phyloP scores from a whole-genome alignment of 2,329 filamentous ascomycete species.

The Emmonsiellopsis sp. region DNA sequence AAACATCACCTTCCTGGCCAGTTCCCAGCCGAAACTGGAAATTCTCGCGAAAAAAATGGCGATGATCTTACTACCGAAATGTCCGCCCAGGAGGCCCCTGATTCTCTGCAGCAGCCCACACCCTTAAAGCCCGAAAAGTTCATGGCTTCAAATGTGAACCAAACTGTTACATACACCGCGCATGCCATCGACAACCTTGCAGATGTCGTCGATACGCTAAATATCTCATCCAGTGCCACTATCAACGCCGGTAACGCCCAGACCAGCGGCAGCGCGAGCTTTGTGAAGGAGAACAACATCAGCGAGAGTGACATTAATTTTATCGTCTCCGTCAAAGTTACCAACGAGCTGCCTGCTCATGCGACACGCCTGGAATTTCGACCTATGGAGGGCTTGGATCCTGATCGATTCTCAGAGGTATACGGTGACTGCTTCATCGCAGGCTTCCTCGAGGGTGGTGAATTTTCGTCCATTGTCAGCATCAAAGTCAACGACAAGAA shows the following conservation, averaged over 20 bases:
- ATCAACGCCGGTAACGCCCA: slow-evolving; percentile 32
- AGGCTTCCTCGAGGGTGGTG: slow-evolving; percentile 24
- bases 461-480: slow-evolving; percentile 26
- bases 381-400: slow-evolving; percentile 7
- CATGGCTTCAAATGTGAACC: slow-evolving; percentile 13
- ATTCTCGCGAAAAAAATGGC: background rate
- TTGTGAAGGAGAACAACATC: slow-evolving; percentile 14
- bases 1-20: background rate
- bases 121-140: background rate
- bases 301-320: slow-evolving; percentile 16
- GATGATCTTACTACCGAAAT: background rate
- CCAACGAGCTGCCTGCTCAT: slow-evolving; percentile 10
- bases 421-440: slow-evolving; percentile 27
- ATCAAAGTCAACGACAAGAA: slow-evolving; percentile 24
- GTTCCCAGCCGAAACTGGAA: background rate
- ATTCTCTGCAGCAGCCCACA: background rate
- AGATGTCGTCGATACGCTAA: slow-evolving; percentile 32
- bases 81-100: background rate
- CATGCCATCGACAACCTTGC: slow-evolving; percentile 25
- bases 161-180: slow-evolving; percentile 23
- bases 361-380: slow-evolving; percentile 10
- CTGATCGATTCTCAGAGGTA: slow-evolving; percentile 24
- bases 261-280: slow-evolving; percentile 13
- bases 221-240: slow-evolving; percentile 29
- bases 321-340: slow-evolving; percentile 16